phyloP scores from a whole-genome alignment of 768 basidiomycete genomes.

The Pseudohyphozyma bogoriensis region DNA sequence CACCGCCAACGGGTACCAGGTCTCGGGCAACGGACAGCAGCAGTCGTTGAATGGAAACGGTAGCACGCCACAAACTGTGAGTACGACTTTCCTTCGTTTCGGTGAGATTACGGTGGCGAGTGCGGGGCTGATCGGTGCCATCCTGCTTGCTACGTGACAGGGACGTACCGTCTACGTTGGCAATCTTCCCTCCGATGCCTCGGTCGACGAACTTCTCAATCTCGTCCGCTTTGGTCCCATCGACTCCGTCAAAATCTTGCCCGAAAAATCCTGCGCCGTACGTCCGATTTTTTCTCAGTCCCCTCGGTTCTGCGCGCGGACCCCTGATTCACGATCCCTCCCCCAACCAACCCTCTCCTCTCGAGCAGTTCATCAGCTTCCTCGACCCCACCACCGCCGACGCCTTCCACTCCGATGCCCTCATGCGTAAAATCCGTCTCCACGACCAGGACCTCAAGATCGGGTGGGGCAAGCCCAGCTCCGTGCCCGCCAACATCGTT shows the following conservation, averaged over 20 bases:
- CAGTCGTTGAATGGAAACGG: too few relatives aligned
- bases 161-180: slow-evolving; percentile 89
- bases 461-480: slow-evolving; percentile 93
- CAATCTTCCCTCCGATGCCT: slow-evolving; percentile 86
- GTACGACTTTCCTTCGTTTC: too few relatives aligned
- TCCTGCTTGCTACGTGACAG: too few relatives aligned
- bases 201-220: slow-evolving; percentile 94
- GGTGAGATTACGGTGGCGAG: not conserved
- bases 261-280: slow-evolving; percentile 82
- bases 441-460: slow-evolving; percentile 97
- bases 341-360: not conserved
- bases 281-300: too few relatives aligned
- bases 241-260: slow-evolving; percentile 84
- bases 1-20: not conserved
- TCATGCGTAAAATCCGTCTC: slow-evolving; percentile 81
- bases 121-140: too few relatives aligned
- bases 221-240: slow-evolving; percentile 96
- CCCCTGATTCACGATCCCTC: not conserved
- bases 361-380: slow-evolving; percentile 96
- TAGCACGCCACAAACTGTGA: slow-evolving; percentile 24
- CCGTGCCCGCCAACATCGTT: slow-evolving; percentile 73
- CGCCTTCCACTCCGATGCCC: slow-evolving; percentile 94
- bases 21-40: too few relatives aligned
- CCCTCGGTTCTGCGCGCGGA: not conserved
- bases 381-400: slow-evolving; percentile 84